Conservation (phyloP, 768 basidiomycete genomes). For the Collybiopsis confluens region DNA sequence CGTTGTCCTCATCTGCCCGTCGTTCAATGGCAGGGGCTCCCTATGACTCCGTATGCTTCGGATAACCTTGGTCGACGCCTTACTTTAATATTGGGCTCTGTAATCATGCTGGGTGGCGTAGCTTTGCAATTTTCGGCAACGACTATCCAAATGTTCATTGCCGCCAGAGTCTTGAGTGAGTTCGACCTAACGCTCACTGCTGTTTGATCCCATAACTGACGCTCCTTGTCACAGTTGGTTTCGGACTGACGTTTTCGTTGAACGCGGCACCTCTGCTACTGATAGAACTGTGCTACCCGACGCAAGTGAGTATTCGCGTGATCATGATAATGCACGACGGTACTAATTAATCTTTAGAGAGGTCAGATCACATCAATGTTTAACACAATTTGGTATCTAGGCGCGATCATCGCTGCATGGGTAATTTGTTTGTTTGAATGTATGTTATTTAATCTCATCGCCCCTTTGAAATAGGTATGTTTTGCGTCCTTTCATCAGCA, state of each 20-base stretch:
- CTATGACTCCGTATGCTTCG: slow-evolving; percentile 56
- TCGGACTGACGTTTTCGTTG: slow-evolving; percentile 57
- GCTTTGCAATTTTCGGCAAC: slow-evolving; percentile 47
- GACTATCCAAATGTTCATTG: slow-evolving; percentile 49
- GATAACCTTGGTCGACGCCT: slow-evolving; percentile 60
- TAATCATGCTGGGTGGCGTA: slow-evolving; percentile 64
- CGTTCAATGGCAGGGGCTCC: slow-evolving; percentile 47
- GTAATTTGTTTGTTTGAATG: slow-evolving; percentile 15
- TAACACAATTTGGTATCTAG: slow-evolving; percentile 74
- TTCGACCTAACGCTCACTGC: slow-evolving; percentile 3
- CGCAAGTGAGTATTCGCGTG: slow-evolving; percentile 40
- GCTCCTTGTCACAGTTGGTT: slow-evolving; percentile 59
- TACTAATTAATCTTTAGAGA: slow-evolving; percentile 21
- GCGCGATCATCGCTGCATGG: slow-evolving; percentile 59
- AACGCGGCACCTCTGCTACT: slow-evolving; percentile 63
- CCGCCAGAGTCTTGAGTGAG: slow-evolving; percentile 51
- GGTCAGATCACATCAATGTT: slow-evolving; percentile 61
- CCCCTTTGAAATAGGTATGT: slow-evolving; percentile 27
- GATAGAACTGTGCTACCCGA: slow-evolving; percentile 67
- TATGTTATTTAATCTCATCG: not conserved
- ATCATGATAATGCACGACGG: not conserved
- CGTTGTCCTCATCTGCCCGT: not conserved
- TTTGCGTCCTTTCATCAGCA: slow-evolving; percentile 36
- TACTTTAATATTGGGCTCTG: slow-evolving; percentile 55
- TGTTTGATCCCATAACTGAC: too few species aligned